Conservation (phyloP, 176 grass and related monocot species). For the Panicum miliaceum region DNA sequence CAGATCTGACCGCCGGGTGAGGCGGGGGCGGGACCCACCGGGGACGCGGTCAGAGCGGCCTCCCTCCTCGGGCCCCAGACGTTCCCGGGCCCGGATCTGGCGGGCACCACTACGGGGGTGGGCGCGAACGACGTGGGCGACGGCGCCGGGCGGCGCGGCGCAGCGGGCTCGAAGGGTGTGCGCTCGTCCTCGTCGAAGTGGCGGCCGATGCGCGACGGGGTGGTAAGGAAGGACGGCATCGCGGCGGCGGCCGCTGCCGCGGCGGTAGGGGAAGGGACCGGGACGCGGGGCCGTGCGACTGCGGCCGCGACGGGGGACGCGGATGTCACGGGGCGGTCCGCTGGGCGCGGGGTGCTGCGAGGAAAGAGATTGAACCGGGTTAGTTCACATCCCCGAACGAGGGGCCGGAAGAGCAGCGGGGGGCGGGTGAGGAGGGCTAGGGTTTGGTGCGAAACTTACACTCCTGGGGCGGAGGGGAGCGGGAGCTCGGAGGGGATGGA, state of each 20-base stretch:
- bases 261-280: conserved; percentile 37
- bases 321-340: conserved; percentile 53
- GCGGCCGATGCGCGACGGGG: conserved; percentile 64
- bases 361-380: not conserved
- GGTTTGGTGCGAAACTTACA: conserved; percentile 59
- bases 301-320: conserved; percentile 33
- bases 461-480: conserved; percentile 86
- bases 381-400: not conserved
- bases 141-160: conserved; percentile 43
- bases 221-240: conserved; percentile 57
- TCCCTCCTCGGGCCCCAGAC: conserved; percentile 78
- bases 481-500: conserved; percentile 94
- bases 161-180: conserved; percentile 75
- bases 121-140: conserved; percentile 36
- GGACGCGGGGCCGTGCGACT: conserved; percentile 52
- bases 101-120: not conserved
- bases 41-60: conserved; percentile 41
- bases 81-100: conserved; percentile 66
- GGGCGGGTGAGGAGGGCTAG: not conserved
- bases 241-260: conserved; percentile 35
- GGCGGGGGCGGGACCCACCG: conserved; percentile 20
- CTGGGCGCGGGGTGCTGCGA: conserved; percentile 64
- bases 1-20: conserved; percentile 60
- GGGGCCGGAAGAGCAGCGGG: not conserved
- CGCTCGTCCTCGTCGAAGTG: conserved; percentile 99